phyloP scores from a whole-genome alignment of 2,329 filamentous ascomycete genomes.

The Stachybotrys echinatus region DNA sequence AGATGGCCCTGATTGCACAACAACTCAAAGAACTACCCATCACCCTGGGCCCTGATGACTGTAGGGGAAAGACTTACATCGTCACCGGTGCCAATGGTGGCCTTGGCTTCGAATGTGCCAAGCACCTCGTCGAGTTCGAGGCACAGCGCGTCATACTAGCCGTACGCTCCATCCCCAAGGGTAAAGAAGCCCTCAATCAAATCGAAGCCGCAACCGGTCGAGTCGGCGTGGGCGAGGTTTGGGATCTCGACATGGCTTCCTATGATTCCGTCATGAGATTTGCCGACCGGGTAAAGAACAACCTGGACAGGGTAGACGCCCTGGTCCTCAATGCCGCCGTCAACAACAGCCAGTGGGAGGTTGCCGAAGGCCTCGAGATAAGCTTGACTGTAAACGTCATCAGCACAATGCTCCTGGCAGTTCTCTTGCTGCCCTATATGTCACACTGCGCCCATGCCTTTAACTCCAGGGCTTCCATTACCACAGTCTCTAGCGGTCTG shows the following conservation, averaged over 20 bases:
- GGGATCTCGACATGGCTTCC: constrained; percentile 33
- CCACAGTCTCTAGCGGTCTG: constrained; percentile 20
- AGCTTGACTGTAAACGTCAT: constrained; percentile 43
- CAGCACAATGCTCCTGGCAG: constrained; percentile 35
- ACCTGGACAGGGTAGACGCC: constrained; percentile 34
- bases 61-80: constrained; percentile 13
- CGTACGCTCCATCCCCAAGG: constrained; percentile 29
- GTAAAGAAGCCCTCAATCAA: constrained; percentile 28
- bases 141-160: constrained; percentile 35
- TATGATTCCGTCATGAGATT: constrained; percentile 31
- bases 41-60: not conserved
- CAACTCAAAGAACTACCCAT: not conserved
- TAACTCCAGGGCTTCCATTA: constrained; percentile 27
- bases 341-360: constrained; percentile 5
- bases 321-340: constrained; percentile 35
- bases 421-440: constrained; percentile 37
- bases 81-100: constrained; percentile 34
- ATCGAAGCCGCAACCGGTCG: constrained; percentile 21
- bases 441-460: constrained; percentile 24
- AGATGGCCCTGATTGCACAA: not conserved
- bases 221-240: constrained; percentile 29
- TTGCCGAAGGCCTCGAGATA: constrained; percentile 34
- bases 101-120: constrained; percentile 34
- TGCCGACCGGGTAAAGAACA: constrained; percentile 13
- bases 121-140: constrained; percentile 29